A percentile compares a stretch with the other conserved stretches of the same genome.
Evolutionary conservation across 139 green algal species (phyloP).

Genomic region (Mesostigma viride): DNA sequence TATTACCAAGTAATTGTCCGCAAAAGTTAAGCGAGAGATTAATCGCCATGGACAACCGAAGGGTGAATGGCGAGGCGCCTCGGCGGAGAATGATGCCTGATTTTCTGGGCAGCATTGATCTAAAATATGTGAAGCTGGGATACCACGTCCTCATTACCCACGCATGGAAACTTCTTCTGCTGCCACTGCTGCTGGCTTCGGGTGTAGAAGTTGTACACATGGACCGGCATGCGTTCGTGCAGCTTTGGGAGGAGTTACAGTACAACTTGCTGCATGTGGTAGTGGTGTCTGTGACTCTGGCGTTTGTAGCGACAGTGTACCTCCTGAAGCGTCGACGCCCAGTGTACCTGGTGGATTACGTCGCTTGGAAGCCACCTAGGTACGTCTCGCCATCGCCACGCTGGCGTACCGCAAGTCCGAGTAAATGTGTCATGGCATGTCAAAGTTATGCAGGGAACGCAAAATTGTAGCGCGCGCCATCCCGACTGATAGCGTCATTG

Average conservation of each 20-base stretch:
- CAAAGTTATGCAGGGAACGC: too few species aligned
- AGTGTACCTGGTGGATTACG: constrained; percentile 87
- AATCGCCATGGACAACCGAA: too few species aligned
- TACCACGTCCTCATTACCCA: constrained; percentile 62
- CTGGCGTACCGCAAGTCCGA: too few species aligned
- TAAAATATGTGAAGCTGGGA: constrained; percentile 86
- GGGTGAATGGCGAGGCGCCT: too few species aligned
- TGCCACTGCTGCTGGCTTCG: constrained; percentile 50
- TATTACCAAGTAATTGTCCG: too few species aligned
- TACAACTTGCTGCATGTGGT: constrained; percentile 69
- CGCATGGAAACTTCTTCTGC: constrained; percentile 47
- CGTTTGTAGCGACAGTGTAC: constrained; percentile 23
- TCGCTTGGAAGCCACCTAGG: constrained; percentile 57
- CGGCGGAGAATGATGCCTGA: too few species aligned
- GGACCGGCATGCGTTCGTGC: background rate
- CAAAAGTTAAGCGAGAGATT: too few species aligned
- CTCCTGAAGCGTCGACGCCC: constrained; percentile 32
- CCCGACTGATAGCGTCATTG: too few species aligned
- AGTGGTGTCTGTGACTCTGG: constrained; percentile 10
- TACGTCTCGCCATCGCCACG: too few species aligned
- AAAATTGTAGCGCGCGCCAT: too few species aligned
- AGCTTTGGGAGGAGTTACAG: constrained; percentile 71
- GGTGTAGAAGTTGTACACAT: background rate
- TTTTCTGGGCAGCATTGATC: constrained; percentile 37
- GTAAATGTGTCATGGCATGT: too few species aligned